Conservation (phyloP, 306 rosid species). For the Vigna angularis region DNA sequence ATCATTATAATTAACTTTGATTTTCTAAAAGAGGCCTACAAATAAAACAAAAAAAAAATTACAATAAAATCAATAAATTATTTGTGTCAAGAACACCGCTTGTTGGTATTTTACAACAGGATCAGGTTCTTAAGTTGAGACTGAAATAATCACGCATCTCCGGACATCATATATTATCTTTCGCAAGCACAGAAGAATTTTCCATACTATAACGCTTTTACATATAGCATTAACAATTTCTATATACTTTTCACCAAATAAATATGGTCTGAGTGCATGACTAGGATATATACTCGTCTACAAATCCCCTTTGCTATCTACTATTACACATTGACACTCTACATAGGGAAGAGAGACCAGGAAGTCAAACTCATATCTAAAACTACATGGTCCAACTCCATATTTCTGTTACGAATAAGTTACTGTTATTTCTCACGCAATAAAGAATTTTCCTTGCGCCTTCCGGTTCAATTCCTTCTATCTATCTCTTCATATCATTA, state of each 20-base stretch:
- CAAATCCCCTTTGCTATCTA: slow-evolving; percentile 36
- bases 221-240: slow-evolving; percentile 32
- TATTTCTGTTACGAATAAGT: slow-evolving; percentile 36
- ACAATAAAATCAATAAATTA: not conserved
- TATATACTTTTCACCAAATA: slow-evolving; percentile 36
- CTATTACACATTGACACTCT: slow-evolving; percentile 44
- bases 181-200: slow-evolving; percentile 10
- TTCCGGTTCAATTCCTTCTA: slow-evolving; percentile 45
- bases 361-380: slow-evolving; percentile 40
- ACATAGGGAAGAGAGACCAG: slow-evolving; percentile 43
- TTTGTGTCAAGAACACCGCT: not conserved
- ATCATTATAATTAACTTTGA: not conserved
- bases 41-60: not conserved
- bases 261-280: slow-evolving; percentile 26
- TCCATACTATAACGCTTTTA: slow-evolving; percentile 9
- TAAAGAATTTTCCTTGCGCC: slow-evolving; percentile 44
- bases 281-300: slow-evolving; percentile 42
- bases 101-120: not conserved
- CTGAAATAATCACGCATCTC: slow-evolving; percentile 6
- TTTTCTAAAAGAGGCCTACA: not conserved
- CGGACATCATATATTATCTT: not conserved
- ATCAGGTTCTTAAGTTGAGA: not conserved
- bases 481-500: slow-evolving; percentile 34
- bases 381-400: slow-evolving; percentile 49
- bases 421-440: slow-evolving; percentile 37